Evolutionary conservation across 768 basidiomycete species (phyloP).

Genomic region (Rhodosporidiobolus sp.): DNA sequence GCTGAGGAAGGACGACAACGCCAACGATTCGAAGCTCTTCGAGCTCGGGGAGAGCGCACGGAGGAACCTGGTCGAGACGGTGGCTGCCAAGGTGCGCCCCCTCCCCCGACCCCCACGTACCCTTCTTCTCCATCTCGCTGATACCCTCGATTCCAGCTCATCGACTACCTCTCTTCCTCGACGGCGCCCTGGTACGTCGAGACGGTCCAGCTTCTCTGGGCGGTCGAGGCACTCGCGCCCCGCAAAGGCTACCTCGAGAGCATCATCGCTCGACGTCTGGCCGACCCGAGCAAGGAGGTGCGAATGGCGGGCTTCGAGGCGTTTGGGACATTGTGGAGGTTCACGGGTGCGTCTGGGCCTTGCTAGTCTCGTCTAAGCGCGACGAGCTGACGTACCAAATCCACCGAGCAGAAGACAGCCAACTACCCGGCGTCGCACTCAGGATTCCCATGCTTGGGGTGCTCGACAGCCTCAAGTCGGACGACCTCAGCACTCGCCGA

Average conservation of each 20-base stretch:
- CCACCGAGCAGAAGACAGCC: slow-evolving; percentile 64
- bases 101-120: too few relatives aligned
- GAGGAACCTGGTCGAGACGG: slow-evolving; percentile 53
- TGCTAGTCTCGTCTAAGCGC: too few relatives aligned
- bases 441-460: slow-evolving; percentile 83
- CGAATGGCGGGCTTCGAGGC: slow-evolving; percentile 69
- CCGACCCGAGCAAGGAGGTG: slow-evolving; percentile 55
- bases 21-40: slow-evolving; percentile 49
- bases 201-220: slow-evolving; percentile 78
- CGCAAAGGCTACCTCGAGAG: slow-evolving; percentile 66
- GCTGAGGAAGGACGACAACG: neutral
- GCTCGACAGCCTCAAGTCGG: slow-evolving; percentile 73
- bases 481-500: slow-evolving; percentile 69
- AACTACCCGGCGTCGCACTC: slow-evolving; percentile 75
- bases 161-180: slow-evolving; percentile 62
- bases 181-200: slow-evolving; percentile 73
- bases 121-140: slow-evolving; percentile 11
- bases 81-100: slow-evolving; percentile 57
- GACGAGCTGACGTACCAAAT: too few relatives aligned
- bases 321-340: slow-evolving; percentile 87
- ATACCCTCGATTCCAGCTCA: slow-evolving; percentile 54
- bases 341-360: slow-evolving; percentile 61
- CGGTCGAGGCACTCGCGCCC: slow-evolving; percentile 59
- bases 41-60: slow-evolving; percentile 47
- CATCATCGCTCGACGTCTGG: slow-evolving; percentile 70